These are phyloP conservation scores for Volvox carteri DNA, from an alignment of 163 green algal species.

Conservation along the genomic window DNA sequence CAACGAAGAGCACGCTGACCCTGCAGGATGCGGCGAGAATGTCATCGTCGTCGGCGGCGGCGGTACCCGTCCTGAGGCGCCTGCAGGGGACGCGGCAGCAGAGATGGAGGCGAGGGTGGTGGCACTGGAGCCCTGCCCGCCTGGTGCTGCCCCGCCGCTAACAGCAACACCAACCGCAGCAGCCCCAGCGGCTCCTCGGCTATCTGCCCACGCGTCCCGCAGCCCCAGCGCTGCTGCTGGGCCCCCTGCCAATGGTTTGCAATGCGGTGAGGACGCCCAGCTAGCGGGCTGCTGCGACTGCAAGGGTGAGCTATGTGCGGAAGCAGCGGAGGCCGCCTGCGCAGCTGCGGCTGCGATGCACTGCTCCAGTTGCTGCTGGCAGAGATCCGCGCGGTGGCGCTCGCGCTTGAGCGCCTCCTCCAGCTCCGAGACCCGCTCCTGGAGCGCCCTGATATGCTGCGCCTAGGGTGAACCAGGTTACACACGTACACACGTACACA, in stretches of 20 bases:
- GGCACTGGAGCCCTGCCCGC: too few relatives aligned
- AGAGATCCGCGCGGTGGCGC: conserved; percentile 42
- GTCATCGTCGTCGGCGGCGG: too few relatives aligned
- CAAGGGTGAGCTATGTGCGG: too few relatives aligned
- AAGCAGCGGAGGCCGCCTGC: neutral
- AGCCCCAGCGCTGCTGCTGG: neutral
- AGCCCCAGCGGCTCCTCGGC: neutral
- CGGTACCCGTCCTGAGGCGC: too few relatives aligned
- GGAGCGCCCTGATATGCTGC: conserved; percentile 6
- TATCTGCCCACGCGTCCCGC: neutral
- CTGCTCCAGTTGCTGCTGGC: conserved; percentile 48
- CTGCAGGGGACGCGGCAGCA: too few relatives aligned
- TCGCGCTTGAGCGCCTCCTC: conserved; percentile 52
- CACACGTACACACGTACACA: too few relatives aligned
- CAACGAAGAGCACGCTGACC: too few relatives aligned
- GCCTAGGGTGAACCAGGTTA: conserved; percentile 20
- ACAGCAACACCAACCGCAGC: too few relatives aligned
- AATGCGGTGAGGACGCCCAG: neutral
- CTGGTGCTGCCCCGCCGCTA: too few relatives aligned
- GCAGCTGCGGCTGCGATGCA: neutral
- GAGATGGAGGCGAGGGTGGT: too few relatives aligned
- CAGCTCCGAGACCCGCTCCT: conserved; percentile 41
- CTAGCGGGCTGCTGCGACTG: neutral
- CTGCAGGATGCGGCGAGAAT: too few relatives aligned
- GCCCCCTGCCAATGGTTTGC: neutral